phyloP scores from a whole-genome alignment of 805 yeast species.

The Suhomyces emberorum region DNA sequence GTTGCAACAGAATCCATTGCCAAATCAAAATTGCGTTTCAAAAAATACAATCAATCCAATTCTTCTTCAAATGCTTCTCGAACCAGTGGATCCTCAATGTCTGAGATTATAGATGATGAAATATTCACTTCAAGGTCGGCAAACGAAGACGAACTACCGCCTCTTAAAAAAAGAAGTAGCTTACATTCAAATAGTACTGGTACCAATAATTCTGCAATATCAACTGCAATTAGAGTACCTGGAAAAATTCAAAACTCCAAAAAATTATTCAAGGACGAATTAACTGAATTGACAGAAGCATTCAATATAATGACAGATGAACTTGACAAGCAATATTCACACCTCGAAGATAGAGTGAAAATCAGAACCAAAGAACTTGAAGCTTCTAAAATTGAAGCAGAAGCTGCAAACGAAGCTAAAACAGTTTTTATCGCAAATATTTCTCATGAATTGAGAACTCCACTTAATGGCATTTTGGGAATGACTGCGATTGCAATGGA shows the following conservation, averaged over 20 bases:
- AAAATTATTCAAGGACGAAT: constrained; percentile 70
- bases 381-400: constrained; percentile 84
- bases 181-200: constrained; percentile 28
- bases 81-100: background rate
- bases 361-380: constrained; percentile 86
- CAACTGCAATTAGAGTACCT: constrained; percentile 40
- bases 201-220: constrained; percentile 37
- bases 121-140: background rate
- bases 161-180: constrained; percentile 16
- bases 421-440: constrained; percentile 91
- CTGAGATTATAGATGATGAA: background rate
- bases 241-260: constrained; percentile 33
- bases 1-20: constrained; percentile 77
- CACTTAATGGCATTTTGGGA: constrained; percentile 92
- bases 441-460: constrained; percentile 92
- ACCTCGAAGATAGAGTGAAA: constrained; percentile 82
- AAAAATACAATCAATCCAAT: background rate
- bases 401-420: constrained; percentile 94
- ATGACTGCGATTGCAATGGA: constrained; percentile 94
- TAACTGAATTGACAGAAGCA: constrained; percentile 82
- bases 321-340: constrained; percentile 76
- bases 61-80: background rate
- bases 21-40: constrained; percentile 31
- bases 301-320: constrained; percentile 91
- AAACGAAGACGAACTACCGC: background rate